phyloP scores from a whole-genome alignment of 257 asterid species.

The Solanum chilense region DNA sequence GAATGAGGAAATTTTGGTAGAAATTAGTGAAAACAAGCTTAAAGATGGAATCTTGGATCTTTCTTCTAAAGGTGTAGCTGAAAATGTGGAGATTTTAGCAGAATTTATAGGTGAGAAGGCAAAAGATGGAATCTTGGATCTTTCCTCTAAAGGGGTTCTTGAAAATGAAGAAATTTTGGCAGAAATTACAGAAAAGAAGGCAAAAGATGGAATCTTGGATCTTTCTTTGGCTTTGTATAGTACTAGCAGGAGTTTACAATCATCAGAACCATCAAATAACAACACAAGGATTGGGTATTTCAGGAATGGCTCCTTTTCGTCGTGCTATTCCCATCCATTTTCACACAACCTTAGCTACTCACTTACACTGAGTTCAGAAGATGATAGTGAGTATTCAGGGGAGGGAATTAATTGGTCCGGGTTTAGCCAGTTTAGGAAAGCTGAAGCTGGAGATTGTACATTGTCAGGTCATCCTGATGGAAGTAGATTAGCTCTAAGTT shows the following conservation, averaged over 20 bases:
- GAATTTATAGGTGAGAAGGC: background rate
- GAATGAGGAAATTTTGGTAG: no score
- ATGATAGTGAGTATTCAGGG: slow-evolving; percentile 42
- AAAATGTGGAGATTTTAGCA: no score
- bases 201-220: background rate
- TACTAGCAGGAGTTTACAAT: slow-evolving; percentile 38
- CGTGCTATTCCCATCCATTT: slow-evolving; percentile 45
- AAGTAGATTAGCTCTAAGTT: slow-evolving; percentile 28
- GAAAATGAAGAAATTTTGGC: background rate
- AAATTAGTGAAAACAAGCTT: no score
- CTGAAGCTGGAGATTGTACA: slow-evolving; percentile 59
- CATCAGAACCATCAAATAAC: slow-evolving; percentile 44
- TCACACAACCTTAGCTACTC: slow-evolving; percentile 95
- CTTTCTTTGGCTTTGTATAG: slow-evolving; percentile 73
- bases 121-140: background rate
- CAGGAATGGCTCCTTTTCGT: slow-evolving; percentile 63
- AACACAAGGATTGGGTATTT: slow-evolving; percentile 55
- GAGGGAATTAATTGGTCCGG: slow-evolving; percentile 94
- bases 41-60: slow-evolving; percentile 43
- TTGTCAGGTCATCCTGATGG: slow-evolving; percentile 45
- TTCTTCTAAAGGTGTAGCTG: no score
- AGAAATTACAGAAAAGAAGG: background rate
- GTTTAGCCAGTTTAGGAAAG: slow-evolving; percentile 73
- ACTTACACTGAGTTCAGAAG: slow-evolving; percentile 64
- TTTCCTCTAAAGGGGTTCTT: background rate